Evolutionary conservation across 192 early-diverging fungal species (phyloP), one percentile per base, ranked within the genome.

Genomic region (Spinellus fusiger): DNA sequence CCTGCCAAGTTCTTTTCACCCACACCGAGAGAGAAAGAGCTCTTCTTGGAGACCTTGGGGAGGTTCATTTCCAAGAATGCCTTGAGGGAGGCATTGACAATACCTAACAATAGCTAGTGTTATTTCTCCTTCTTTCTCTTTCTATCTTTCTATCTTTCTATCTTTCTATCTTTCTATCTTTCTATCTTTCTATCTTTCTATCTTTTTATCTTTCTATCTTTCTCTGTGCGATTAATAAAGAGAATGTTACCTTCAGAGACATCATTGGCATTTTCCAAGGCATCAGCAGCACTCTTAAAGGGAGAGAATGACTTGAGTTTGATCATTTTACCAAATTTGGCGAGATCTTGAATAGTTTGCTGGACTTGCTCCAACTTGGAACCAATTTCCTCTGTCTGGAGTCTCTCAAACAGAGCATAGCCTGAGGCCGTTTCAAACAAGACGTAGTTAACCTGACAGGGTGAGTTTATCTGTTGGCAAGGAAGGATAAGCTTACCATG

Each of bases 191-290:
- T 40, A 4, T 6, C 32, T 38, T 20, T 57, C 8, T 40, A 35
- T 34, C 10, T 51, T 51, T 51, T 51, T 10, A 29, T 22, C 12
- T 10, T 20, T 51, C 49, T 10, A 27, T 29, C 22, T 4, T 15
- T 51, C 20, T 10, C 20, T 29, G 12, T 29, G n/a, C 20, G 40
- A 6, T 12, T 44, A 44, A 44, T 44, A 44, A 37, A 44, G 15
- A 18, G 18, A 18, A 20, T 53, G 23, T 38, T 72, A 92, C 93
- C 97, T 86, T 99, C 97, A 55, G 95, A 96, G 22, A 99, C 86
- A 70, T 97, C 94, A 79, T 94, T 98, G 57, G 92, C 89, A 79
- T 98, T 99, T 74, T 98, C 95, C 32, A 99, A 80, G 62, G 97
- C 97, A 76, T 99, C 89, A 29, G 89, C 93, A 33, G 97, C 93